A percentile compares a stretch with the other conserved stretches of the same genome.
Conservation (phyloP, 306 rosid species). For the Coriaria nepalensis region DNA sequence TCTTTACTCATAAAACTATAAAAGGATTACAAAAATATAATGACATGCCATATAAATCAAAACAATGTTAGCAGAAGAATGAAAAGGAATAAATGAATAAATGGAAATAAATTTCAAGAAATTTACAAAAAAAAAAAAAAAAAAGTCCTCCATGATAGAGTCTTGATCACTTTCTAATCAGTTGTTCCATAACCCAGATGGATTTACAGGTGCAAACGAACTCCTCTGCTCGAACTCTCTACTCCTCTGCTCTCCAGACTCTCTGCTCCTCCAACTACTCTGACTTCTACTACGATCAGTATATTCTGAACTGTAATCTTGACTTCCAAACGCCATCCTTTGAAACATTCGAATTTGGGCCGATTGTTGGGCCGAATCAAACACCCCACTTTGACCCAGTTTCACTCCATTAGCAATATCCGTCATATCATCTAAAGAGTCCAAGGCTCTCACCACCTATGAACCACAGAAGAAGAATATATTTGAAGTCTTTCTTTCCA, state of each 20-base stretch:
- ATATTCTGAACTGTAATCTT: constrained; percentile 42
- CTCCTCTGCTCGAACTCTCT: constrained; percentile 27
- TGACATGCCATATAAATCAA: too few relatives aligned
- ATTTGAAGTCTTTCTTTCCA: neutral
- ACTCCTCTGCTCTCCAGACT: constrained; percentile 25
- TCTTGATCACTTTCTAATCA: constrained; percentile 7
- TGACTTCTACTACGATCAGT: constrained; percentile 52
- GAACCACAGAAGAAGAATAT: neutral
- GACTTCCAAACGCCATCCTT: constrained; percentile 84
- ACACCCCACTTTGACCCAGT: constrained; percentile 78
- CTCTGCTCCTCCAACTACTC: constrained; percentile 62
- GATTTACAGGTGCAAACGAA: constrained; percentile 27
- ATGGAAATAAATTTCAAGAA: neutral
- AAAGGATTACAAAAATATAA: too few relatives aligned
- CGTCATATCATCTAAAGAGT: constrained; percentile 47
- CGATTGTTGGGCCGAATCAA: constrained; percentile 53
- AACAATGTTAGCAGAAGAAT: too few relatives aligned
- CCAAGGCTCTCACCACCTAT: constrained; percentile 91
- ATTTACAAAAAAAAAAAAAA: neutral
- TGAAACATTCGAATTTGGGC: constrained; percentile 78
- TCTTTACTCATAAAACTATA: too few relatives aligned
- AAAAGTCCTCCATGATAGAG: neutral
- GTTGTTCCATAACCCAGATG: constrained; percentile 43
- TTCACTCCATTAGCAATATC: constrained; percentile 82
- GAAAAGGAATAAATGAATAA: too few relatives aligned